Evolutionary conservation across 1,284 basidiomycete species (phyloP), one percentile per base, ranked within the genome.

Genomic region (Athelia sp.): DNA sequence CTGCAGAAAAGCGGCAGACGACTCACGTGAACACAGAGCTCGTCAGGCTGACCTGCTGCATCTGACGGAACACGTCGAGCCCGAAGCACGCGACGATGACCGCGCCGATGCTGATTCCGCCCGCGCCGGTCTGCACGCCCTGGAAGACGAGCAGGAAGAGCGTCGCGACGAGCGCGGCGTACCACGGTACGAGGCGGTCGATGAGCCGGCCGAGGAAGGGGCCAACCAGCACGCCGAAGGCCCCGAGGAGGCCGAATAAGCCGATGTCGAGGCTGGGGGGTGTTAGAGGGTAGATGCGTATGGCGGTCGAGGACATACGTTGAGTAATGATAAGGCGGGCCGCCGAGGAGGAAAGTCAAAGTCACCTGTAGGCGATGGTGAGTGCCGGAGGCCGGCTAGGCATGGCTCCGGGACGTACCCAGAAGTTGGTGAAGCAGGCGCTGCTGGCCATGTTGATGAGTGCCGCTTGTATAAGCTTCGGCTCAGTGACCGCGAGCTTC

Each of bases 201-300:
- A 82, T 68, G 3, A 75, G 59, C 23, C 69, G 67, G 0, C 81
- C 81, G 46, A 75, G 66, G 43, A 77, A 63, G 0, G 79, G 79
- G 0, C 75, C 74, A 19, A 70, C 61, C 18, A 68, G 55, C 11
- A 80, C 75, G 24, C 68, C 69, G 17, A 74, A 56, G 38, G 78
- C 64, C 6, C 81, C 81, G 3, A 81, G 62, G 2, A 81, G 66
- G 10, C 78, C 79, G 56, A 82, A 79, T 2, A 82, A 64, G 11
- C 79, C 78, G 46, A 79, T 81, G 13, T 70, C 61, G 21, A 80
- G 59, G 1, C 71, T 74, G 22, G 19, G 31, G 24, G 10, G 22
- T 18, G 15, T 23, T 46, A 45, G 26, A 29, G 26, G 4, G n/a
- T n/a, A n/a, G n/a, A n/a, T n/a, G n/a, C n/a, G n/a, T n/a, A n/a